These are phyloP conservation scores for Ramalina intermedia DNA, from an alignment of 495 filamentous ascomycete genomes.

Conservation along the genomic window DNA sequence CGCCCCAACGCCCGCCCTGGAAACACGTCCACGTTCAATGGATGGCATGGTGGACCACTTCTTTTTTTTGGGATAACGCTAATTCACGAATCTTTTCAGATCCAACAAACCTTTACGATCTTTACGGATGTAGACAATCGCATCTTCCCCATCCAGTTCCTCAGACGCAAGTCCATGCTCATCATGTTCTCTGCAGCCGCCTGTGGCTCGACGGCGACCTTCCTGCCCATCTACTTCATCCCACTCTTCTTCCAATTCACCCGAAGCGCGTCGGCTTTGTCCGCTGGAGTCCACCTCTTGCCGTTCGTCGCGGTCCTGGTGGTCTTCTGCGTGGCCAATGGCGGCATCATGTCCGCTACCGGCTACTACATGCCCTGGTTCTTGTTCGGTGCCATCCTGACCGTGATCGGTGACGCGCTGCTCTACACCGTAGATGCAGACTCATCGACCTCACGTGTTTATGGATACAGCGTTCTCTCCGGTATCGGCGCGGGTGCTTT, in stretches of 20 bases:
- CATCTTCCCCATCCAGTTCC: conserved; percentile 37
- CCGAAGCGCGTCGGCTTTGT: conserved; percentile 4
- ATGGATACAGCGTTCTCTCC: conserved; percentile 38
- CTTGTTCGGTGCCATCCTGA: conserved; percentile 19
- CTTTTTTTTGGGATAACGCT: too few species aligned
- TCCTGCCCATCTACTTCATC: conserved; percentile 15
- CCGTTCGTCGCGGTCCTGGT: conserved; percentile 4
- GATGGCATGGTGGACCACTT: too few species aligned
- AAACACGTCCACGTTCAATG: too few species aligned
- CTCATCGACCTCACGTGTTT: conserved; percentile 27
- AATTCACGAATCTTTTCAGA: too few species aligned
- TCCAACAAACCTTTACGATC: conserved; percentile 35
- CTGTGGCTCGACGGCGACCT: conserved; percentile 4
- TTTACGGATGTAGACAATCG: conserved; percentile 31
- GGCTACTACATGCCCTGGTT: conserved; percentile 7
- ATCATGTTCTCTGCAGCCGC: conserved; percentile 30
- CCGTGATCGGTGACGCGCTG: conserved; percentile 27
- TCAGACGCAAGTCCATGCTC: conserved; percentile 22
- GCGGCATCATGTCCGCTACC: neutral
- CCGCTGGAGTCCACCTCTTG: conserved; percentile 2
- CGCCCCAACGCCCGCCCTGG: too few species aligned
- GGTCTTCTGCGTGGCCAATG: conserved; percentile 1
- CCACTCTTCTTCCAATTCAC: conserved; percentile 43
- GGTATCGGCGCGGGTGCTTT: conserved; percentile 37
- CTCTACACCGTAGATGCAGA: conserved; percentile 27